Evolutionary conservation across 2,329 filamentous ascomycete species (phyloP).

Genomic region (Fusarium sp.): DNA sequence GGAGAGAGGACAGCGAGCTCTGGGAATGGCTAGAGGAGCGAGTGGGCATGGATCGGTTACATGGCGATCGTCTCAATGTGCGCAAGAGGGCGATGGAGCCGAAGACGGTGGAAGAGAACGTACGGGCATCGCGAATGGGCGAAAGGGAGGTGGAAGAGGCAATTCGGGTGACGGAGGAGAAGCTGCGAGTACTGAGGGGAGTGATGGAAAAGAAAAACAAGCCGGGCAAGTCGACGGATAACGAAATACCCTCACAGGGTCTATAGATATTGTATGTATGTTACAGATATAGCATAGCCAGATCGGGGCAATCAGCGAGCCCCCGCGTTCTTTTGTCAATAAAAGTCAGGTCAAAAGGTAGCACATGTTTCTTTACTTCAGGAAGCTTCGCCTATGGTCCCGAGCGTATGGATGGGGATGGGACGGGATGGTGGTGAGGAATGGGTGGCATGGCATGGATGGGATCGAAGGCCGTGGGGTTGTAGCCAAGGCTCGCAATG

Average conservation of each 20-base stretch:
- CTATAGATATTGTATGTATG: slow-evolving; percentile 45
- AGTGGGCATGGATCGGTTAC: slow-evolving; percentile 77
- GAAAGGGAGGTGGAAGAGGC: slow-evolving; percentile 84
- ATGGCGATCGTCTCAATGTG: slow-evolving; percentile 50
- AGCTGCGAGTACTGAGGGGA: slow-evolving; percentile 81
- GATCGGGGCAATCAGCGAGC: slow-evolving; percentile 42
- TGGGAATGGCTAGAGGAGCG: slow-evolving; percentile 96
- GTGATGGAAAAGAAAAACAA: slow-evolving; percentile 70
- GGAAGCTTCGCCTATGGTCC: neutral
- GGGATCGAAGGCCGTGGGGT: neutral
- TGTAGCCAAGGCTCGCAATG: slow-evolving; percentile 2
- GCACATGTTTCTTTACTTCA: neutral
- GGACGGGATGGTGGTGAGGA: neutral
- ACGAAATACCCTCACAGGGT: slow-evolving; percentile 34
- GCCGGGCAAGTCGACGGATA: slow-evolving; percentile 20
- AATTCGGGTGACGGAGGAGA: slow-evolving; percentile 89
- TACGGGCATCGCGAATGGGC: slow-evolving; percentile 75
- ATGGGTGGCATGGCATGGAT: slow-evolving; percentile 1
- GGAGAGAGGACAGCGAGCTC: slow-evolving; percentile 86
- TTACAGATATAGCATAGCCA: slow-evolving; percentile 40
- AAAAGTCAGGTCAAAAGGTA: slow-evolving; percentile 15
- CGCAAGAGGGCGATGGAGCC: slow-evolving; percentile 68
- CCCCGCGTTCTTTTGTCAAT: slow-evolving; percentile 47
- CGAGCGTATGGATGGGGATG: neutral
- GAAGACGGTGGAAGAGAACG: slow-evolving; percentile 72